Evolutionary conservation across 163 green algal genomes (phyloP), one percentile per base, ranked within the genome.

Genomic region (Botryococcus braunii): DNA sequence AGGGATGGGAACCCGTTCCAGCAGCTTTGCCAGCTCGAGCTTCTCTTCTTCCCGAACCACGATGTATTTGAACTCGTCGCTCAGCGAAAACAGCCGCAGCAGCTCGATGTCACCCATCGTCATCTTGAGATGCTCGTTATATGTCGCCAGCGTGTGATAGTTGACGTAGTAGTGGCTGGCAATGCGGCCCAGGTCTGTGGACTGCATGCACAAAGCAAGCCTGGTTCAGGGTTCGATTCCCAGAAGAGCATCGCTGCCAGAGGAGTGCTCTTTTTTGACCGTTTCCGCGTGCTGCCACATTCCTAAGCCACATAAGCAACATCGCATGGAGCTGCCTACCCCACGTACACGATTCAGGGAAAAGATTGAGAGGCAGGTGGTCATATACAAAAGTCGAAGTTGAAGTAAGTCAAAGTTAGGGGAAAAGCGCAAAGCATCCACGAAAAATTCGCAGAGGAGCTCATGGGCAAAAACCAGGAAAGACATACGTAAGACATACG

Each of bases 51-150:
- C 90, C 6, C 80, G 62, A 49, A 70, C 65, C 23, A 64, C 49
- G 36, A 70, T 60, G 65, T 82, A 85, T 78, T 89, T 91, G 85
- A 98, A 97, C 83, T 99, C 93, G 62, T 98, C 94, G 0, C 85
- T 86, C 69, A 96, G 75, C 25, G 80, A 82, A 82, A 98, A 97
- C 34, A 98, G 81, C 43, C 85, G 79, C 64, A 86, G 75, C 68
- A 85, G 72, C 78, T 97, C 92, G 47, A 99, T 99, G 69, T 99
- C 94, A 5, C 84, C 86, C 92, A 98, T 97, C 52, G 85, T 96
- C n/a, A 90, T 88, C 81, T 91, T 89, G 29, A 98, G 77, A 82
- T 97, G 87, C 67, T 97, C 87, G 69, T 96, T 96, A 85, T 95
- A 99, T 48, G 91, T 85, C 2, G 90, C 83, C 17, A 99, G 88